Conservation (phyloP, 164 flowering plant genomes). For the Sextonia rubra region DNA sequence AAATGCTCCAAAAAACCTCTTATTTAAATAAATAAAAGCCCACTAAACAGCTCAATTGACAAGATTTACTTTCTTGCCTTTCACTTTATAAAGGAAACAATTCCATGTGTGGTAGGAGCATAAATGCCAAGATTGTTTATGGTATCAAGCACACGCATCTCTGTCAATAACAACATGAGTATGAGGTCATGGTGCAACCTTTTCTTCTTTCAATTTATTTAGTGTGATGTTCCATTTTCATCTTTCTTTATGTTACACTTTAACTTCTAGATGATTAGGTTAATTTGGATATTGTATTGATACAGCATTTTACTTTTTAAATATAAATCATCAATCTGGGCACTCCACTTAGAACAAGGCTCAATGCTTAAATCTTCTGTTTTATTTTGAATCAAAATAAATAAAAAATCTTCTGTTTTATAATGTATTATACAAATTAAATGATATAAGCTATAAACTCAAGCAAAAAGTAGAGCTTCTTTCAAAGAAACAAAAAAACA, state of each 20-base stretch:
- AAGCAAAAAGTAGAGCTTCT: neutral
- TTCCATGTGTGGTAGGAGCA: slow-evolving; percentile 3
- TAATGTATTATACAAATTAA: neutral
- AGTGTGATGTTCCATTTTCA: neutral
- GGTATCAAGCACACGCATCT: neutral
- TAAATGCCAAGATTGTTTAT: neutral
- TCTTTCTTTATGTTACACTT: slow-evolving; percentile 2
- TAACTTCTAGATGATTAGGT: slow-evolving; percentile 4
- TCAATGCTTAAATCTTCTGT: neutral
- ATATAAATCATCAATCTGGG: neutral
- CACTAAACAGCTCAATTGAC: neutral
- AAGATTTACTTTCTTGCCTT: slow-evolving; percentile 6
- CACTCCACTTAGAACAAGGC: too few species aligned
- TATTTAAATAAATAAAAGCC: neutral
- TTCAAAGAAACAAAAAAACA: too few species aligned
- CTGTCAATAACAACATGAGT: slow-evolving; percentile 2
- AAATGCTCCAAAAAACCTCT: neutral
- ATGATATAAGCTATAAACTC: neutral
- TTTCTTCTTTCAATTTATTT: neutral
- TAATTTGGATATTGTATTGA: neutral
- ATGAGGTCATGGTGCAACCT: neutral
- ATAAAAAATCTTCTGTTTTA: neutral
- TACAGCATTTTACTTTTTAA: neutral
- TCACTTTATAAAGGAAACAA: slow-evolving; percentile 7
- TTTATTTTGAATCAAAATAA: too few species aligned